phyloP scores from a whole-genome alignment of 225 moss, liverwort and hornwort genomes.

The Lunularia cruciata region DNA sequence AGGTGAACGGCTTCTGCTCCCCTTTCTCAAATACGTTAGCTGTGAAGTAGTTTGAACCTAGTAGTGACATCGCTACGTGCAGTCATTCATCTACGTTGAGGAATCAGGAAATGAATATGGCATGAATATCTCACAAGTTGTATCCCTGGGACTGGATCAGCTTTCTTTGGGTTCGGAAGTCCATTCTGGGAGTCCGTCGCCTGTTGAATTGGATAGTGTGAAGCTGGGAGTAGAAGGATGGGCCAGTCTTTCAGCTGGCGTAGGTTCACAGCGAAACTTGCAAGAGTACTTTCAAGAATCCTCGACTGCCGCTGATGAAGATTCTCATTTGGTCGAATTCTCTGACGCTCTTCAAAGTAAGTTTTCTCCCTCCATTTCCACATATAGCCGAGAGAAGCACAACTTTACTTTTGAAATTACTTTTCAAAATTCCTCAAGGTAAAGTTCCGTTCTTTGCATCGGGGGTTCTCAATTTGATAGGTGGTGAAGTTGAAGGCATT shows the following conservation, averaged over 20 bases:
- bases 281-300: slow-evolving; percentile 49
- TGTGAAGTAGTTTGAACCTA: too few species aligned
- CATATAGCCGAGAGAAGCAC: too few species aligned
- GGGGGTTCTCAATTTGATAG: too few species aligned
- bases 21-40: too few species aligned
- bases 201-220: slow-evolving; percentile 41
- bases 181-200: slow-evolving; percentile 22
- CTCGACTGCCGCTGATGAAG: slow-evolving; percentile 58
- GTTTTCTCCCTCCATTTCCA: slow-evolving; percentile 14
- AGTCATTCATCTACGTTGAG: neutral
- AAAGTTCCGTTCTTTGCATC: too few species aligned
- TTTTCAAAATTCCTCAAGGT: too few species aligned
- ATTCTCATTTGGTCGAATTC: slow-evolving; percentile 63
- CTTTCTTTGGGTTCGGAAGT: slow-evolving; percentile 23
- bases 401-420: too few species aligned
- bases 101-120: neutral
- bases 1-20: too few species aligned
- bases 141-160: slow-evolving; percentile 23
- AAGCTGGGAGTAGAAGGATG: slow-evolving; percentile 48
- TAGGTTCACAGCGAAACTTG: slow-evolving; percentile 51
- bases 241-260: slow-evolving; percentile 35
- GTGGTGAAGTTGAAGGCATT: too few species aligned
- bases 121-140: neutral
- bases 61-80: neutral
- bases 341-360: slow-evolving; percentile 83